Evolutionary conservation across 2,329 filamentous ascomycete species (phyloP).

Genomic region (Xylogone sp.): DNA sequence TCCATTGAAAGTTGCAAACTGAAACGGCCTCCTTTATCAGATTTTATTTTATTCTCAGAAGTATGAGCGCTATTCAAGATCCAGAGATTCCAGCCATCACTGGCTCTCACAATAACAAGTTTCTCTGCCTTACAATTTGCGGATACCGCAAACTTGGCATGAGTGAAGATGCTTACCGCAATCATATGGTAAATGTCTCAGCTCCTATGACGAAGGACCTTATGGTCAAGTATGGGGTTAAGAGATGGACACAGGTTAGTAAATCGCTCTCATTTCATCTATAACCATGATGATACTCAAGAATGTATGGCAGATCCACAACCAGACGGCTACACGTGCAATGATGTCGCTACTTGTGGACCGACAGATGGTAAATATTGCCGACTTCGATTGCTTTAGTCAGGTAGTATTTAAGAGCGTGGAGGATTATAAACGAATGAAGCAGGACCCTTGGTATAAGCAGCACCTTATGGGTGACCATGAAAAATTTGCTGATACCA

Average conservation of each 20-base stretch:
- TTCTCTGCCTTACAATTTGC: slow-evolving; percentile 43
- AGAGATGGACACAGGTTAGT: slow-evolving; percentile 33
- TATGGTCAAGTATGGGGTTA: slow-evolving; percentile 46
- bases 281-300: no score
- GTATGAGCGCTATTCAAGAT: no score
- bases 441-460: slow-evolving; percentile 45
- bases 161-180: slow-evolving; percentile 42
- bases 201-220: slow-evolving; percentile 43
- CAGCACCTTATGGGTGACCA: slow-evolving; percentile 40
- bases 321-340: slow-evolving; percentile 28
- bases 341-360: slow-evolving; percentile 40
- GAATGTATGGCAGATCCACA: slow-evolving; percentile 40
- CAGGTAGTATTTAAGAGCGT: slow-evolving; percentile 42
- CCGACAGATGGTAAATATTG: slow-evolving; percentile 43
- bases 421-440: slow-evolving; percentile 44
- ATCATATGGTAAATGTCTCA: slow-evolving; percentile 43
- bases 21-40: no score
- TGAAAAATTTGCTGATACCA: slow-evolving; percentile 46
- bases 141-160: slow-evolving; percentile 44
- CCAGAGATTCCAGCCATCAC: no score
- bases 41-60: no score
- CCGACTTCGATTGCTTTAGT: slow-evolving; percentile 46
- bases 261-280: neutral
- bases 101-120: no score
- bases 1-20: no score